Evolutionary conservation across 768 basidiomycete genomes (phyloP).

Genomic region (Pulveroboletus frians): DNA sequence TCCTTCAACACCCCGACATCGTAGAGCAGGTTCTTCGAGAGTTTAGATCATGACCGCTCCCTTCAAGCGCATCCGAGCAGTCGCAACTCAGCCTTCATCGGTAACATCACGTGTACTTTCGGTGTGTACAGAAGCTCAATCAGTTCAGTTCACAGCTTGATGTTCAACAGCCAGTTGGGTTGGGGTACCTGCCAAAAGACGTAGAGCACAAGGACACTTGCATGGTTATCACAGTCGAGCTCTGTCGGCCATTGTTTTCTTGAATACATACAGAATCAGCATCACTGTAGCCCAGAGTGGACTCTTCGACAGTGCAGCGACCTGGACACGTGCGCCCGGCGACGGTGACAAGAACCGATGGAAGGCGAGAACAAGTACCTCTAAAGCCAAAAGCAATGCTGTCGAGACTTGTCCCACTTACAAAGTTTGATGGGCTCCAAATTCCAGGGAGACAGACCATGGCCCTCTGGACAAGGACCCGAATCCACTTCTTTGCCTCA

Average conservation of each 20-base stretch:
- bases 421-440: constrained; percentile 25
- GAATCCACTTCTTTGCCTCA: constrained; percentile 19
- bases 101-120: not conserved
- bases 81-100: not conserved
- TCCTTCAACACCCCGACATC: constrained; percentile 8
- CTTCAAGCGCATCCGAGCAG: too few relatives aligned
- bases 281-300: constrained; percentile 29
- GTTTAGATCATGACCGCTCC: constrained; percentile 6
- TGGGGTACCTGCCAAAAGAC: constrained; percentile 5
- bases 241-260: constrained; percentile 24
- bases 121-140: not conserved
- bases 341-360: not conserved
- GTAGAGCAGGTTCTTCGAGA: constrained; percentile 16
- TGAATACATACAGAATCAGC: constrained; percentile 22
- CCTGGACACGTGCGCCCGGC: constrained; percentile 31
- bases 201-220: constrained; percentile 1
- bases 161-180: constrained; percentile 3
- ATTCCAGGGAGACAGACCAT: constrained; percentile 16
- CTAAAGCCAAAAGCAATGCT: constrained; percentile 19
- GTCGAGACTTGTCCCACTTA: constrained; percentile 7
- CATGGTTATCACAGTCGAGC: constrained; percentile 16
- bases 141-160: not conserved
- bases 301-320: constrained; percentile 23
- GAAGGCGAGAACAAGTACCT: constrained; percentile 7
- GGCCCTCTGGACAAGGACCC: constrained; percentile 7